These are phyloP conservation scores for Nakazawaea sp. DNA, from an alignment of 805 yeast species.

Conservation along the genomic window DNA sequence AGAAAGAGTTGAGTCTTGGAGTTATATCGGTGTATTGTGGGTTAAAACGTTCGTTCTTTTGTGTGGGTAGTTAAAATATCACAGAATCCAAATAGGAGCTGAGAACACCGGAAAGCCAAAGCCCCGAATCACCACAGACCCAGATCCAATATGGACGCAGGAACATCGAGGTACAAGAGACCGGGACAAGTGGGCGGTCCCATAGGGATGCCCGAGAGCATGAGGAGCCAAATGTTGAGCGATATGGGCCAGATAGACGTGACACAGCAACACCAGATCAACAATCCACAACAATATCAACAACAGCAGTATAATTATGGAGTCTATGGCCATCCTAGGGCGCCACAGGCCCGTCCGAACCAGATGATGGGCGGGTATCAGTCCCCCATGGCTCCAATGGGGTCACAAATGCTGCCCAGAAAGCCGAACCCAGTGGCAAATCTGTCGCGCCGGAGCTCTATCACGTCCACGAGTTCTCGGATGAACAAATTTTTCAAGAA, in stretches of 20 bases:
- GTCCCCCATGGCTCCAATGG: slow-evolving; percentile 14
- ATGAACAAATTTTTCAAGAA: slow-evolving; percentile 37
- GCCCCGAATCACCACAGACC: too few relatives aligned
- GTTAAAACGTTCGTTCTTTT: too few relatives aligned
- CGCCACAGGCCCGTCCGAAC: slow-evolving; percentile 13
- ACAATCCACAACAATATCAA: too few relatives aligned
- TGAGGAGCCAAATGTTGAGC: slow-evolving; percentile 30
- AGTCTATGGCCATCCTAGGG: too few relatives aligned
- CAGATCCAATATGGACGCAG: slow-evolving; percentile 32
- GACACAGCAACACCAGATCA: too few relatives aligned
- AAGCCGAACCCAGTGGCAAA: not conserved
- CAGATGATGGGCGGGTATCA: slow-evolving; percentile 9
- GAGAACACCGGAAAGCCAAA: too few relatives aligned
- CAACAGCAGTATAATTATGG: too few relatives aligned
- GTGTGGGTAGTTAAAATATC: too few relatives aligned
- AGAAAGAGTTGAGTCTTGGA: too few relatives aligned
- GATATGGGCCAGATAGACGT: slow-evolving; percentile 40
- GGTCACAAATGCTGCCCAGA: slow-evolving; percentile 11
- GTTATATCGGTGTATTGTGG: too few relatives aligned
- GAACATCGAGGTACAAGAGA: slow-evolving; percentile 19
- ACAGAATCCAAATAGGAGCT: too few relatives aligned
- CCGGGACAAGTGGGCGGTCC: slow-evolving; percentile 11
- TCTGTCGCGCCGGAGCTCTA: slow-evolving; percentile 18
- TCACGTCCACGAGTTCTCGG: slow-evolving; percentile 22
- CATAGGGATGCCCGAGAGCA: slow-evolving; percentile 18